Evolutionary conservation across 2,329 filamentous ascomycete genomes (phyloP).

Genomic region (Diaporthe longicolla): DNA sequence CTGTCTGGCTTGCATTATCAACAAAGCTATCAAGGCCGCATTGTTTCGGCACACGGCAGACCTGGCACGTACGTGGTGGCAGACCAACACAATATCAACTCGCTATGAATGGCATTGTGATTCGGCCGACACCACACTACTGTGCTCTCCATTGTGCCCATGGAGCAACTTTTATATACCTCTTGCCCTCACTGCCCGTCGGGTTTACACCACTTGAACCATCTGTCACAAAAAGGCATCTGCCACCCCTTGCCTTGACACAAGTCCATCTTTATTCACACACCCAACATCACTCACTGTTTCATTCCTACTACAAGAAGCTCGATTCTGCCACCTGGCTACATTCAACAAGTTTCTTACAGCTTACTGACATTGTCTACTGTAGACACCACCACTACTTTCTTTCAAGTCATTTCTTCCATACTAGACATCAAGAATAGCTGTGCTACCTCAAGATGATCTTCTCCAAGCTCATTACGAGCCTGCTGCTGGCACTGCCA

Average conservation of each 20-base stretch:
- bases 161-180: not conserved
- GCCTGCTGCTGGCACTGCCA: conserved; percentile 41
- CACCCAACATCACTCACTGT: not conserved
- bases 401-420: conserved; percentile 22
- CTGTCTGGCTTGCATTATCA: not conserved
- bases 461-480: conserved; percentile 41
- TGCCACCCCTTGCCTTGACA: not conserved
- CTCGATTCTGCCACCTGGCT: not conserved
- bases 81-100: not conserved
- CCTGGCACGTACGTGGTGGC: no score
- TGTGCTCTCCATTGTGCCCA: not conserved
- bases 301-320: not conserved
- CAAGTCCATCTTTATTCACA: not conserved
- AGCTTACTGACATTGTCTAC: conserved; percentile 10
- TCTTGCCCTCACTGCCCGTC: not conserved
- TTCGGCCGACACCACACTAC: not conserved
- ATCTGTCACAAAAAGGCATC: no score
- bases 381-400: conserved; percentile 1
- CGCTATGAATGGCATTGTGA: conserved; percentile 5
- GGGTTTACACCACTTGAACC: not conserved
- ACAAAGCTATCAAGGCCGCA: not conserved
- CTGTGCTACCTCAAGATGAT: conserved; percentile 43
- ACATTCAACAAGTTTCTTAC: not conserved
- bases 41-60: not conserved
- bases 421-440: conserved; percentile 37